These are phyloP conservation scores for Claviceps monticola DNA, from an alignment of 2,329 filamentous ascomycete genomes.

Conservation along the genomic window DNA sequence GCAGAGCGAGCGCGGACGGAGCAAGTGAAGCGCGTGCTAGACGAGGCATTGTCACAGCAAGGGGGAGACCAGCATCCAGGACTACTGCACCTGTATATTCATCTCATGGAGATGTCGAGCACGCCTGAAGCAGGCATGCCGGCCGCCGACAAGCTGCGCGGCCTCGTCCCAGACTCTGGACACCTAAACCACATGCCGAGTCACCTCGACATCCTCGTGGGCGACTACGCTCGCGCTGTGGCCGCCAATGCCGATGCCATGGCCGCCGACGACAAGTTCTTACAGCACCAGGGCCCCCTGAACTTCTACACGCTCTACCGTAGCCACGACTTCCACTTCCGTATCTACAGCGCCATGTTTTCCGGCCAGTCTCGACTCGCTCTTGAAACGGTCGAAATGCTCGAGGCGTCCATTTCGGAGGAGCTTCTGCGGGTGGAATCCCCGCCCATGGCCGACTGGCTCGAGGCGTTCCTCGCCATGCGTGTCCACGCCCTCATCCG, in stretches of 20 bases:
- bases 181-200: slow-evolving; percentile 67
- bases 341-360: slow-evolving; percentile 68
- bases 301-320: slow-evolving; percentile 72
- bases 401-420: slow-evolving; percentile 51
- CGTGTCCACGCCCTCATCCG: slow-evolving; percentile 56
- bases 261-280: slow-evolving; percentile 51
- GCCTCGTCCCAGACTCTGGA: slow-evolving; percentile 53
- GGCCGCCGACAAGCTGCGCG: slow-evolving; percentile 47
- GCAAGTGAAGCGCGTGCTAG: slow-evolving; percentile 21
- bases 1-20: slow-evolving; percentile 18
- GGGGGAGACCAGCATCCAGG: slow-evolving; percentile 45
- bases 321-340: slow-evolving; percentile 61
- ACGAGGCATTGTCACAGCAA: slow-evolving; percentile 32
- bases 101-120: slow-evolving; percentile 64
- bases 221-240: slow-evolving; percentile 55
- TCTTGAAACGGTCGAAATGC: slow-evolving; percentile 41
- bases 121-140: slow-evolving; percentile 48
- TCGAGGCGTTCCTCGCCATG: slow-evolving; percentile 57
- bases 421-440: slow-evolving; percentile 48
- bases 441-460: slow-evolving; percentile 66
- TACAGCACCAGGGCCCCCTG: slow-evolving; percentile 41
- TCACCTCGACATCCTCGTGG: slow-evolving; percentile 60
- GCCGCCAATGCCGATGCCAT: slow-evolving; percentile 54
- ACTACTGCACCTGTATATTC: slow-evolving; percentile 61
- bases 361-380: slow-evolving; percentile 50